Evolutionary conservation across 805 yeast genomes (phyloP).

Genomic region (Barnettozyma californica): DNA sequence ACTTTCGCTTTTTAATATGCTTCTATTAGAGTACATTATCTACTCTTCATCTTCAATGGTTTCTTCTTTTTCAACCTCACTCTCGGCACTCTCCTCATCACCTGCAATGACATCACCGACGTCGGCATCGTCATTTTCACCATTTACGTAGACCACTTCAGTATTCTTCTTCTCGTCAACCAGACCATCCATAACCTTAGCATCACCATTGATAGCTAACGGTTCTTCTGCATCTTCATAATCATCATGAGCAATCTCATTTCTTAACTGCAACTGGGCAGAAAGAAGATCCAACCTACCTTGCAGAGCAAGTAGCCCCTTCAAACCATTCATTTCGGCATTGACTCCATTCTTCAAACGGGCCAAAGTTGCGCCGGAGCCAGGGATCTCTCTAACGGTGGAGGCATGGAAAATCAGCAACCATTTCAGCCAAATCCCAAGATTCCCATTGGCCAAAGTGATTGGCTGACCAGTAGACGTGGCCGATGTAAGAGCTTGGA

Average conservation of each 20-base stretch:
- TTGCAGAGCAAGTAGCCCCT: conserved; percentile 70
- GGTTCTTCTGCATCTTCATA: conserved; percentile 27
- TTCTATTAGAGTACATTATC: neutral
- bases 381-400: conserved; percentile 5
- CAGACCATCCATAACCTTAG: neutral
- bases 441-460: conserved; percentile 38
- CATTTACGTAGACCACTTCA: conserved; percentile 32
- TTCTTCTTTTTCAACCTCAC: conserved; percentile 34
- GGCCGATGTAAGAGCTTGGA: conserved; percentile 41
- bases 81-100: conserved; percentile 22
- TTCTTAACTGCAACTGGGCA: conserved; percentile 70
- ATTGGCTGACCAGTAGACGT: conserved; percentile 40
- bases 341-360: conserved; percentile 52
- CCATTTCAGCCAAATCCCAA: conserved; percentile 75
- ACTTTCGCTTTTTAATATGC: neutral
- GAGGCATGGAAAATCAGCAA: conserved; percentile 61
- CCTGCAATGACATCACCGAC: conserved; percentile 25
- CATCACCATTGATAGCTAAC: conserved; percentile 5
- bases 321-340: conserved; percentile 52
- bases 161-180: conserved; percentile 21
- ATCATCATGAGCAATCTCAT: conserved; percentile 38
- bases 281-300: conserved; percentile 78
- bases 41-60: conserved; percentile 7
- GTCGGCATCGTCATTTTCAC: conserved; percentile 41
- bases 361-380: conserved; percentile 36